These are phyloP conservation scores for Fusarium burgessii DNA, from an alignment of 2,329 filamentous ascomycete species.

Conservation along the genomic window DNA sequence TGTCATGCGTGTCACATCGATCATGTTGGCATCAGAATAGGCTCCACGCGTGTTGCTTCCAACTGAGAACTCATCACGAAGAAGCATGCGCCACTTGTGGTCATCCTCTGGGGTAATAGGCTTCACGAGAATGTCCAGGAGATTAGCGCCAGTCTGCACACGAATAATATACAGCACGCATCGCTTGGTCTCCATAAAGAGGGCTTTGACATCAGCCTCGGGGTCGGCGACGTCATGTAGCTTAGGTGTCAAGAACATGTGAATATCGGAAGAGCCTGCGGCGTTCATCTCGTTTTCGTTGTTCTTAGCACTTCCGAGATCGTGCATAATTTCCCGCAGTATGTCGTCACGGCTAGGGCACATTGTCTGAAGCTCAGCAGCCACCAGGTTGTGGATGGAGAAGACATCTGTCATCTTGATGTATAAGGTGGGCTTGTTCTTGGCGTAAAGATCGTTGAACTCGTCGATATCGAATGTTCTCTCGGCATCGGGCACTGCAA, in stretches of 20 bases:
- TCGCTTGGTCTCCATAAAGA: slow-evolving; percentile 98
- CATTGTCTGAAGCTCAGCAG: slow-evolving; percentile 80
- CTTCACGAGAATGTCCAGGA: slow-evolving; percentile 96
- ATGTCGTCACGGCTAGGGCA: slow-evolving; percentile 87
- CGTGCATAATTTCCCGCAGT: slow-evolving; percentile 89
- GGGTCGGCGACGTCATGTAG: slow-evolving; percentile 92
- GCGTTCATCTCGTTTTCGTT: slow-evolving; percentile 94
- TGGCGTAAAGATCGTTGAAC: slow-evolving; percentile 97
- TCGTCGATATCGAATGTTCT: slow-evolving; percentile 97
- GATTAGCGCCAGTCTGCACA: slow-evolving; percentile 88
- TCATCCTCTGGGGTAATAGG: slow-evolving; percentile 90
- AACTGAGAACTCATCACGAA: slow-evolving; percentile 82
- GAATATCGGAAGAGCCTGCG: slow-evolving; percentile 88
- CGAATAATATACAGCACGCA: slow-evolving; percentile 98
- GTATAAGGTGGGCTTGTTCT: slow-evolving; percentile 97
- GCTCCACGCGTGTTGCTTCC: slow-evolving; percentile 79
- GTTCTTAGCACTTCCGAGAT: slow-evolving; percentile 94
- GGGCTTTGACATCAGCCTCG: slow-evolving; percentile 88
- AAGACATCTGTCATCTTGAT: slow-evolving; percentile 99
- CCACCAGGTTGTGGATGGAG: slow-evolving; percentile 90
- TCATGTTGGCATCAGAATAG: slow-evolving; percentile 89
- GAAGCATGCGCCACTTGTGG: slow-evolving; percentile 83
- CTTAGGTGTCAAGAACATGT: slow-evolving; percentile 89
- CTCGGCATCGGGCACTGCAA: slow-evolving; percentile 88
- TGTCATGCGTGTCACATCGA: slow-evolving; percentile 89